These are phyloP conservation scores for Sporothrix pseudoabietina DNA, from an alignment of 2,329 filamentous ascomycete species.

Conservation along the genomic window DNA sequence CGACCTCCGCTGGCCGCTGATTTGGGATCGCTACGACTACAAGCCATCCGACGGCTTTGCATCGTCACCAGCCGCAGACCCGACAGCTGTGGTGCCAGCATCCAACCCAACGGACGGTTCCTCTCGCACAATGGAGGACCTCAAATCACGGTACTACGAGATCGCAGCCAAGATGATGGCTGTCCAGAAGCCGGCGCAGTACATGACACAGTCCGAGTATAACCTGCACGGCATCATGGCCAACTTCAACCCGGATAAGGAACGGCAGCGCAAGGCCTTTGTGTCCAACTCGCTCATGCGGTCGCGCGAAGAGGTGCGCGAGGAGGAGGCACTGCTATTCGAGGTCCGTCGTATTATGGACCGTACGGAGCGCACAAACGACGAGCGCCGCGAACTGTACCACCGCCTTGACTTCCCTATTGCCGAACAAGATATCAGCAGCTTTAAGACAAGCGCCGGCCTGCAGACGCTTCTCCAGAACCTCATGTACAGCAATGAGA, in stretches of 20 bases:
- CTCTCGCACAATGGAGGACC: constrained; percentile 75
- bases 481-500: constrained; percentile 73
- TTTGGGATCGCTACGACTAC: constrained; percentile 91
- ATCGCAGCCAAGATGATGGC: constrained; percentile 82
- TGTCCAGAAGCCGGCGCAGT: constrained; percentile 74
- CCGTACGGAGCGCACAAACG: constrained; percentile 81
- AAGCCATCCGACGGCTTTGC: constrained; percentile 51
- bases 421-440: constrained; percentile 67
- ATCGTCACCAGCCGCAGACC: neutral
- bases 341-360: constrained; percentile 91
- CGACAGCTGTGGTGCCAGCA: constrained; percentile 54
- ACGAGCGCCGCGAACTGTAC: constrained; percentile 85
- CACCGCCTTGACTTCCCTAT: constrained; percentile 80
- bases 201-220: constrained; percentile 87
- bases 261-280: constrained; percentile 80
- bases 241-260: constrained; percentile 80
- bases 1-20: constrained; percentile 86
- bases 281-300: constrained; percentile 77
- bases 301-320: constrained; percentile 82
- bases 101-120: constrained; percentile 46
- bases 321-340: constrained; percentile 85
- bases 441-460: constrained; percentile 80
- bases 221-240: constrained; percentile 80
- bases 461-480: constrained; percentile 79
- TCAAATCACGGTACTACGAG: constrained; percentile 89